Evolutionary conservation across 495 filamentous ascomycete genomes (phyloP).

Genomic region (Niebla homalea): DNA sequence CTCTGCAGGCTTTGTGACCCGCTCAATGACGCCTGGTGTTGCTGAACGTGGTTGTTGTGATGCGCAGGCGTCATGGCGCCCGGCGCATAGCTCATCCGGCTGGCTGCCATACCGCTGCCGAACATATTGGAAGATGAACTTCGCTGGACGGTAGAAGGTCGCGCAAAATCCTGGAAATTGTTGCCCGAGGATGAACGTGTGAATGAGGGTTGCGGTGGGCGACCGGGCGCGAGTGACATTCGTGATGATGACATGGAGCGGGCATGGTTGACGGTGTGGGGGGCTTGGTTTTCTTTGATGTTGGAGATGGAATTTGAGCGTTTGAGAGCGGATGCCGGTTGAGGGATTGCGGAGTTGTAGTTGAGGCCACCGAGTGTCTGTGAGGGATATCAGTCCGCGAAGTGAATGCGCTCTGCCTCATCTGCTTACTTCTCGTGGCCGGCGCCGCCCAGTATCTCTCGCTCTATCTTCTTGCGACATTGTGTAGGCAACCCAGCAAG

Average conservation of each 20-base stretch:
- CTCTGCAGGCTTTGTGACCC: conserved; percentile 46
- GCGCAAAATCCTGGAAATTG: conserved; percentile 57
- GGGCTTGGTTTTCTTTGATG: conserved; percentile 46
- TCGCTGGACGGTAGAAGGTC: conserved; percentile 71
- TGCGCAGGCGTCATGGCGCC: conserved; percentile 30
- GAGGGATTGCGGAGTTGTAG: conserved; percentile 68
- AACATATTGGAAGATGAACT: conserved; percentile 62
- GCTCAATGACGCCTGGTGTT: conserved; percentile 24
- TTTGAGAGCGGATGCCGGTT: conserved; percentile 90
- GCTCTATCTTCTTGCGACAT: conserved; percentile 49
- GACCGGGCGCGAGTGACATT: conserved; percentile 66
- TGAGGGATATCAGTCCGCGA: conserved; percentile 10
- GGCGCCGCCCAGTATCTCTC: conserved; percentile 45
- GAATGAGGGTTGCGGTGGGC: conserved; percentile 76
- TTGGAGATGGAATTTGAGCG: conserved; percentile 73
- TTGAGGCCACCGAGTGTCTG: conserved; percentile 71
- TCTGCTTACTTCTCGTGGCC: conserved; percentile 53
- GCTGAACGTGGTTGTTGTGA: conserved; percentile 6
- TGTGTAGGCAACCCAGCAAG: too few relatives aligned
- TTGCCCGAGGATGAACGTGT: conserved; percentile 68
- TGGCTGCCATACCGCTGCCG: conserved; percentile 28
- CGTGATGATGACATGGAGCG: conserved; percentile 71
- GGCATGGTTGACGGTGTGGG: conserved; percentile 56
- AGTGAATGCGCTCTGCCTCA: background rate
- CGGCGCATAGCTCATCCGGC: conserved; percentile 49